Base-by-base conservation (phyloP, 495 filamentous ascomycete genomes). In the Aspergillus cristatus region DNA sequence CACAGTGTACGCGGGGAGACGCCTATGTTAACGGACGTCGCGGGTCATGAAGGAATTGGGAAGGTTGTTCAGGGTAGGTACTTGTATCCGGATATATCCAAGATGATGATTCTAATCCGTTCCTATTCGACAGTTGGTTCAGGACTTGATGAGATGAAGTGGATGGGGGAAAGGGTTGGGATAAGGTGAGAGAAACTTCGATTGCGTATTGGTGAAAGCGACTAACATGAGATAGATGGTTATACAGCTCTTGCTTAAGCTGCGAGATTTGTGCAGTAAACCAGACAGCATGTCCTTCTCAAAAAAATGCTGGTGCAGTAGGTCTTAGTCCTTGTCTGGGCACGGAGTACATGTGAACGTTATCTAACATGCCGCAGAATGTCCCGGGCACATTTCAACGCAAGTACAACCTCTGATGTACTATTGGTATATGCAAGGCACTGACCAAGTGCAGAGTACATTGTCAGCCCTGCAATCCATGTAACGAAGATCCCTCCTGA, bases 221-320 rank as follows among this genome's bases (percentile, higher is more conserved):
- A 14, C 14, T 26, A 25, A 14, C 31, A 18, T 38, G 33, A 5
- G 17, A 42, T 34, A 67, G 63, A 35, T 69, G 65, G 65, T 56
- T 70, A 2, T 65, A 62, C 28, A 65, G 60, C 39, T 63, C 64
- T 28, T 69, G 65, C 20, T 34, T 64, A 18, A 46, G 54, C 13
- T 69, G 65, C 32, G 63, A 69, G 22, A 66, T 69, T n/a, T 69
- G 65, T 38, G 58, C 53, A 1, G 45, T 64, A n/a, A 66, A 68
- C 32, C 56, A 65, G 44, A 69, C 63, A 7, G 57, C 54, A 13
- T 69, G 65, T 41, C 63, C 65, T 0, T 45, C 55, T 36, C 65
- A 69, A 44, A 64, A 54, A 31, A 68, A 69, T 37, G 58, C 63
- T 7, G 65, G 65, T 20, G 62, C 61, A 16, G 63, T 65, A 54